These are phyloP conservation scores for Ciborinia camelliae DNA, from an alignment of 2,329 filamentous ascomycete genomes.

Conservation along the genomic window DNA sequence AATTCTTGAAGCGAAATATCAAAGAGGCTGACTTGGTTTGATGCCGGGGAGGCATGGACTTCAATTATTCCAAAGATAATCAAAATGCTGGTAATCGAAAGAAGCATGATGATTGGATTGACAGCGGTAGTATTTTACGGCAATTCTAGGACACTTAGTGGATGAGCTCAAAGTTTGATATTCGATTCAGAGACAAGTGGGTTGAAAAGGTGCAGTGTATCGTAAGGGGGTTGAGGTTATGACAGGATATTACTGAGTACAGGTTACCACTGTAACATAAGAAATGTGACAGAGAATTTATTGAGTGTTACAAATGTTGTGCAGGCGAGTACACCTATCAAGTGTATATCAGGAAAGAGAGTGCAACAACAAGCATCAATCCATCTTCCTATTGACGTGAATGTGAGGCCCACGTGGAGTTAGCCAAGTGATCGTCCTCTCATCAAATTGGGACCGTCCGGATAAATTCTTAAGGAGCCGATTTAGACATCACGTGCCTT, in stretches of 20 bases:
- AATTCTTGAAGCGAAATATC: slow-evolving; percentile 35
- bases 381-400: not conserved
- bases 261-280: not conserved
- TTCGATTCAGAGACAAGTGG: not conserved
- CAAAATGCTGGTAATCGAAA: not conserved
- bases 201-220: not conserved
- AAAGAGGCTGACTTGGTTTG: not conserved
- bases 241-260: too few relatives aligned
- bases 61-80: not conserved
- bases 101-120: not conserved
- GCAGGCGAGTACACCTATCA: not conserved
- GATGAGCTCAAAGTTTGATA: not conserved
- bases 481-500: too few relatives aligned
- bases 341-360: not conserved
- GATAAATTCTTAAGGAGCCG: too few relatives aligned
- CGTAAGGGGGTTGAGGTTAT: too few relatives aligned
- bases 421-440: not conserved
- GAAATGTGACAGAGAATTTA: not conserved
- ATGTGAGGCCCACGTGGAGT: not conserved
- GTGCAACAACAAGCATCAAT: not conserved
- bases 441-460: too few relatives aligned
- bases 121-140: too few relatives aligned
- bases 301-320: too few relatives aligned
- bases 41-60: not conserved
- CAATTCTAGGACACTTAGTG: not conserved